phyloP scores from a whole-genome alignment of 306 rosid genomes.

The Cucurbita argyrosperma region DNA sequence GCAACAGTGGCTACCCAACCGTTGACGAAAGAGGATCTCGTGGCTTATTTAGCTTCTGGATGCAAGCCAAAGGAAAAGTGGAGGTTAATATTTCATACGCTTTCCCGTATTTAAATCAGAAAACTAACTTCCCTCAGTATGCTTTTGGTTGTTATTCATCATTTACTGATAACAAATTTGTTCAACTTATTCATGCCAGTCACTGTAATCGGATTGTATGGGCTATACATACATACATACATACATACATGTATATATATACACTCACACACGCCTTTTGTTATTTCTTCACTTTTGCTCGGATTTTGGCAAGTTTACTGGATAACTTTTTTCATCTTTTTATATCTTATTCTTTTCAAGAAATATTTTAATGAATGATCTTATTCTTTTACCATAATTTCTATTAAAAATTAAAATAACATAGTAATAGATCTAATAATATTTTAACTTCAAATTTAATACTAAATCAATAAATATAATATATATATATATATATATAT shows the following conservation, averaged over 20 bases:
- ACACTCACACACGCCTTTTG: too few relatives aligned
- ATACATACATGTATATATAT: too few relatives aligned
- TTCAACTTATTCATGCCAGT: background rate
- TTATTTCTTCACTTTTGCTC: background rate
- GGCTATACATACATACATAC: background rate
- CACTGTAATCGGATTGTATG: background rate
- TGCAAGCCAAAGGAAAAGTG: constrained; percentile 61
- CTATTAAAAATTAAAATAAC: too few relatives aligned
- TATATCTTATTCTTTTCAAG: too few relatives aligned
- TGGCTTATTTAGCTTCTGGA: constrained; percentile 65
- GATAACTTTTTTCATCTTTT: too few relatives aligned
- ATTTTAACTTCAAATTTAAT: too few relatives aligned
- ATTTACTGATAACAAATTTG: background rate
- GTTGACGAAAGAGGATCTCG: constrained; percentile 67
- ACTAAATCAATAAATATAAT: too few relatives aligned
- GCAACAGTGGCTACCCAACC: constrained; percentile 59
- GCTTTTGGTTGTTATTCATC: background rate
- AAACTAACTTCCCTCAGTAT: background rate
- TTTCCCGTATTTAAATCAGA: background rate
- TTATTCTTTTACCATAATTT: too few relatives aligned
- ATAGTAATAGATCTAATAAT: too few relatives aligned
- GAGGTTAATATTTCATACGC: constrained; percentile 30
- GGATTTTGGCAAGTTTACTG: too few relatives aligned
- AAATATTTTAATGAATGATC: too few relatives aligned
- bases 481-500: too few relatives aligned